A percentile compares a stretch with the other conserved stretches of the same genome.
Conservation (phyloP, 352 stramenopile species). For the Phytophthora pisi region DNA sequence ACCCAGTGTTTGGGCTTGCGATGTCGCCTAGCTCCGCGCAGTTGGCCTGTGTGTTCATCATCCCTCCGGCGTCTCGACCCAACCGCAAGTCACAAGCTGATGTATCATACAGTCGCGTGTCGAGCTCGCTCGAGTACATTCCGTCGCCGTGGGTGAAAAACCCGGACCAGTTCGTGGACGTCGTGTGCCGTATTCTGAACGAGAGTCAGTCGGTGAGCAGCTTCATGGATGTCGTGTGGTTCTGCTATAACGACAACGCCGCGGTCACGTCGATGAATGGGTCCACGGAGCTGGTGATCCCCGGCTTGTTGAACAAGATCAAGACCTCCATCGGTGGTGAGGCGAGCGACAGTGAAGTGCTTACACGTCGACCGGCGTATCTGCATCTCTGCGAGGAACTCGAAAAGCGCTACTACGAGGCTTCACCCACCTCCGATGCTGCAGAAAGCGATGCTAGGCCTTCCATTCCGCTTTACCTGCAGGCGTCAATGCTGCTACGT, state of each 20-base stretch:
- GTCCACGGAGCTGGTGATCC: constrained; percentile 55
- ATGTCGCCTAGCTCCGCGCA: constrained; percentile 78
- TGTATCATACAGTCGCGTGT: constrained; percentile 85
- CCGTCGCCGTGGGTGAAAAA: constrained; percentile 58
- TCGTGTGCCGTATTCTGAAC: constrained; percentile 60
- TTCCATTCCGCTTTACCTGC: constrained; percentile 50
- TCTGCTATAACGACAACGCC: constrained; percentile 79
- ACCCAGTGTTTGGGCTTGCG: constrained; percentile 73
- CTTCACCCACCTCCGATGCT: not conserved
- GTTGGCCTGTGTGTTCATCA: constrained; percentile 69
- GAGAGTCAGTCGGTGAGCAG: constrained; percentile 61
- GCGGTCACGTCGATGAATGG: constrained; percentile 58
- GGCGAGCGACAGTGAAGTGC: constrained; percentile 19
- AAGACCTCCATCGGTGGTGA: constrained; percentile 32
- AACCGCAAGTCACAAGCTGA: constrained; percentile 85
- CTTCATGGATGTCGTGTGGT: constrained; percentile 79
- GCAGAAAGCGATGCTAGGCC: not conserved
- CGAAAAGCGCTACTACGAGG: constrained; percentile 48
- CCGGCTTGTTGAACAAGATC: constrained; percentile 63
- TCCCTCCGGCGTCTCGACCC: constrained; percentile 75
- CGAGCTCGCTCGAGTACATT: constrained; percentile 74
- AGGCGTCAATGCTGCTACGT: constrained; percentile 65
- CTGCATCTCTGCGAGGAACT: constrained; percentile 65
- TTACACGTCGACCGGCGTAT: constrained; percentile 62
- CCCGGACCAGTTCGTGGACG: constrained; percentile 45